Evolutionary conservation across 441 rosid species (phyloP).

Genomic region (Macaranga tanarius): DNA sequence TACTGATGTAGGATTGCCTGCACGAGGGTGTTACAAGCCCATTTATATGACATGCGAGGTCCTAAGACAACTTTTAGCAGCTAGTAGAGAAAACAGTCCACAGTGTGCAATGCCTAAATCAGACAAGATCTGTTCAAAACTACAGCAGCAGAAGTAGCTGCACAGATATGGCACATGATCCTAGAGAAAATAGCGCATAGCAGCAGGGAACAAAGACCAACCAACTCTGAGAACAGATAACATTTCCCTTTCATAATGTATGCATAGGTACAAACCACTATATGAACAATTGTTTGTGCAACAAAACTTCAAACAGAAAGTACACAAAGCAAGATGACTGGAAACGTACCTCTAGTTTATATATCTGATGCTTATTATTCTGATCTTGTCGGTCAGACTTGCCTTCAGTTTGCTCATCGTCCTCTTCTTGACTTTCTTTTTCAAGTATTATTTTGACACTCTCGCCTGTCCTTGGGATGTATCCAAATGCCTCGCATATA

Average conservation of each 20-base stretch:
- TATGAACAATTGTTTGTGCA: background rate
- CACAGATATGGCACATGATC: background rate
- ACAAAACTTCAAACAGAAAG: background rate
- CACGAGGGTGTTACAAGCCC: background rate
- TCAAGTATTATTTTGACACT: slow-evolving; percentile 75
- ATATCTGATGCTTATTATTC: slow-evolving; percentile 67
- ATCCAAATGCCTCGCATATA: slow-evolving; percentile 96
- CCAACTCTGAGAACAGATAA: background rate
- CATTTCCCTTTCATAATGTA: background rate
- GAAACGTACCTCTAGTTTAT: slow-evolving; percentile 77
- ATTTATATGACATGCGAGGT: background rate
- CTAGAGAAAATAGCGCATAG: background rate
- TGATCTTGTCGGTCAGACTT: slow-evolving; percentile 67
- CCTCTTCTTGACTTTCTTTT: slow-evolving; percentile 77
- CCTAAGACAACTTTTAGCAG: background rate
- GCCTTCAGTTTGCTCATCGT: slow-evolving; percentile 50
- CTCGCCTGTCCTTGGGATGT: slow-evolving; percentile 97
- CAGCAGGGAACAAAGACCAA: background rate
- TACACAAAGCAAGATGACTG: slow-evolving; percentile 11
- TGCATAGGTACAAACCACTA: background rate
- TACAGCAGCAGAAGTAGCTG: background rate
- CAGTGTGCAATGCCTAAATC: background rate
- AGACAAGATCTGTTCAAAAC: background rate
- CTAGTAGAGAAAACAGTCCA: background rate
- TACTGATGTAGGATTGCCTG: background rate